Conservation (phyloP, 768 basidiomycete genomes). For the Pilatotrama ljubarskyi region DNA sequence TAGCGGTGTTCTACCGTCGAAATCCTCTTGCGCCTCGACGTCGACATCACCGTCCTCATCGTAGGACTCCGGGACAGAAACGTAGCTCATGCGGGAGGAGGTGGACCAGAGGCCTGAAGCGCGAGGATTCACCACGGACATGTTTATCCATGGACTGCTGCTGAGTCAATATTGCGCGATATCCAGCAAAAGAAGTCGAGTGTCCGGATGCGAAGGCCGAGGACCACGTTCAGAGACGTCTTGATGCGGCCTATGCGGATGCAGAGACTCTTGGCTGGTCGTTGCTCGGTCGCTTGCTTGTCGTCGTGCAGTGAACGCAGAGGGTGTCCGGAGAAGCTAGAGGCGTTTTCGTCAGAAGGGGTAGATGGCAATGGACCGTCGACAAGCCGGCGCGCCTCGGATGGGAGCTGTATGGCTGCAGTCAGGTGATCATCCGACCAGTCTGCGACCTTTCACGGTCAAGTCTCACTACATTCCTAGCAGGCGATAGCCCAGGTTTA, state of each 20-base stretch:
- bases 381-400: too few species aligned
- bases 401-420: too few species aligned
- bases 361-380: neutral
- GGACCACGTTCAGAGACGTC: neutral
- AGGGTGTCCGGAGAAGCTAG: too few species aligned
- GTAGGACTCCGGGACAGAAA: conserved; percentile 23
- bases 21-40: conserved; percentile 26
- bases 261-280: neutral
- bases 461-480: too few species aligned
- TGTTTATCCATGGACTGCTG: conserved; percentile 17
- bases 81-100: conserved; percentile 38
- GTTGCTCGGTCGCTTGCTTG: neutral
- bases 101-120: conserved; percentile 52
- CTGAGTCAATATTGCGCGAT: conserved; percentile 17
- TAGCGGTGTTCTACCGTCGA: conserved; percentile 45
- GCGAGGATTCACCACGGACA: conserved; percentile 37
- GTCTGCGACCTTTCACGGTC: too few species aligned
- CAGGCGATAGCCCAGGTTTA: too few species aligned
- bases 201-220: conserved; percentile 4
- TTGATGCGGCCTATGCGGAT: neutral
- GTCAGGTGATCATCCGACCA: too few species aligned
- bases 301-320: neutral
- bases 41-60: conserved; percentile 35
- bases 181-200: neutral
- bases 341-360: too few species aligned